These are phyloP conservation scores for Magnusiomyces ingens DNA, from an alignment of 1,139 yeast genomes.

Conservation along the genomic window DNA sequence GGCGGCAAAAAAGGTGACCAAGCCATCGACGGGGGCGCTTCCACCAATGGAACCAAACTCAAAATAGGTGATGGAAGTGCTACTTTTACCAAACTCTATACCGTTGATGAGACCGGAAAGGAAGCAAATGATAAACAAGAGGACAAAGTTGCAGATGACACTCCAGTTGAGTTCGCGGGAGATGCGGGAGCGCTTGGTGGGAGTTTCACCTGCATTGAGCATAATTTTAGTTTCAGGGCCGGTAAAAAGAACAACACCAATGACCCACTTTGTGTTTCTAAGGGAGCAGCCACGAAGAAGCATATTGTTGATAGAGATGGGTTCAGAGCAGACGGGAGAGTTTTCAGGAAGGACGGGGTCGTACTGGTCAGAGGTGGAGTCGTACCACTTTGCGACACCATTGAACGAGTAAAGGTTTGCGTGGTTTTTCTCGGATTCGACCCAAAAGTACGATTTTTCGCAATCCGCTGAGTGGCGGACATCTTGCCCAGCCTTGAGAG, in stretches of 20 bases:
- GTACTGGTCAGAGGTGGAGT: slow-evolving; percentile 21
- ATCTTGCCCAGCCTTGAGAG: slow-evolving; percentile 61
- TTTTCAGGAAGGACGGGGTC: slow-evolving; percentile 18
- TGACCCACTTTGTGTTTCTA: slow-evolving; percentile 31
- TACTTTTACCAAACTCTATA: slow-evolving; percentile 47
- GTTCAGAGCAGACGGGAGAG: slow-evolving; percentile 42
- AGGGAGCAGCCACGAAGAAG: slow-evolving; percentile 85
- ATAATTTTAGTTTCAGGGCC: slow-evolving; percentile 90
- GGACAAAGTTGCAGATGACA: slow-evolving; percentile 67
- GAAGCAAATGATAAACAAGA: slow-evolving; percentile 73
- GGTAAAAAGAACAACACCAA: slow-evolving; percentile 85
- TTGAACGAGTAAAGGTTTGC: slow-evolving; percentile 76
- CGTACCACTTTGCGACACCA: slow-evolving; percentile 64
- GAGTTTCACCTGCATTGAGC: slow-evolving; percentile 90
- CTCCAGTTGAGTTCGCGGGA: slow-evolving; percentile 77
- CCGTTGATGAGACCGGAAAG: slow-evolving; percentile 83
- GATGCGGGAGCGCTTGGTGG: slow-evolving; percentile 79
- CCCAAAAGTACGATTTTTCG: slow-evolving; percentile 67
- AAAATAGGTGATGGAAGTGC: slow-evolving; percentile 57
- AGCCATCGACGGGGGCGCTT: slow-evolving; percentile 70
- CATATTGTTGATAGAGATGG: slow-evolving; percentile 72
- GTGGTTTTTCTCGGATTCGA: slow-evolving; percentile 89
- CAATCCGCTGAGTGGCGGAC: slow-evolving; percentile 66
- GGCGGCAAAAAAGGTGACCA: slow-evolving; percentile 81
- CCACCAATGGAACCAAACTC: slow-evolving; percentile 64